These are phyloP conservation scores for Komagataella mondaviorum DNA, from an alignment of 805 yeast genomes.

Conservation along the genomic window DNA sequence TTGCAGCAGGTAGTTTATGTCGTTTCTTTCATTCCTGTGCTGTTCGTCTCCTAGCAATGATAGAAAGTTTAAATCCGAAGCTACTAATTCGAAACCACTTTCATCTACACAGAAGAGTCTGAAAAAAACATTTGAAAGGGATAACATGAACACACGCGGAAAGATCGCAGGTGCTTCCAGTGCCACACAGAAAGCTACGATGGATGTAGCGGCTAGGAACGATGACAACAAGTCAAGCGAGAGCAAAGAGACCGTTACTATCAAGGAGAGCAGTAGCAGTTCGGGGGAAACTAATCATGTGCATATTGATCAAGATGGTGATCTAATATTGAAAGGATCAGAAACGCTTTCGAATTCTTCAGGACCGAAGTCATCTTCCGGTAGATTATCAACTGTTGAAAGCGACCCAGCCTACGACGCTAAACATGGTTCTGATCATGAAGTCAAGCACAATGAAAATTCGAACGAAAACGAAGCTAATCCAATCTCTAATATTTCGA, in stretches of 20 bases:
- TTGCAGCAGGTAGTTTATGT: neutral
- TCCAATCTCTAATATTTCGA: constrained; percentile 1
- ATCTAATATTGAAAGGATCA: neutral
- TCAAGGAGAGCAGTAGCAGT: neutral
- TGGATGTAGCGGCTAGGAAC: neutral
- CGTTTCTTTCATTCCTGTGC: neutral
- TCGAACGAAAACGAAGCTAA: neutral
- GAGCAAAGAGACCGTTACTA: neutral
- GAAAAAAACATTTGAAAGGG: neutral
- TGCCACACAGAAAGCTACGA: neutral
- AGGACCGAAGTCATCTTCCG: neutral
- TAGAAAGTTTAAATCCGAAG: neutral
- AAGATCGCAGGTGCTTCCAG: neutral
- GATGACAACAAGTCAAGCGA: neutral
- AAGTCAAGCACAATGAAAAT: neutral
- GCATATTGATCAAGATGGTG: neutral
- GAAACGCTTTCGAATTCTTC: neutral
- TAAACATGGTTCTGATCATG: neutral
- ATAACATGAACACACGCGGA: neutral
- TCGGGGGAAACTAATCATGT: neutral
- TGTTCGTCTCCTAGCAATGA: neutral
- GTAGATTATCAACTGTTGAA: neutral
- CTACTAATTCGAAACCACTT: neutral
- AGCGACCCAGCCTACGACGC: neutral
- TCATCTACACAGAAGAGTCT: neutral